Conservation (phyloP, 345 rosid genomes). For the Barbarea vulgaris region DNA sequence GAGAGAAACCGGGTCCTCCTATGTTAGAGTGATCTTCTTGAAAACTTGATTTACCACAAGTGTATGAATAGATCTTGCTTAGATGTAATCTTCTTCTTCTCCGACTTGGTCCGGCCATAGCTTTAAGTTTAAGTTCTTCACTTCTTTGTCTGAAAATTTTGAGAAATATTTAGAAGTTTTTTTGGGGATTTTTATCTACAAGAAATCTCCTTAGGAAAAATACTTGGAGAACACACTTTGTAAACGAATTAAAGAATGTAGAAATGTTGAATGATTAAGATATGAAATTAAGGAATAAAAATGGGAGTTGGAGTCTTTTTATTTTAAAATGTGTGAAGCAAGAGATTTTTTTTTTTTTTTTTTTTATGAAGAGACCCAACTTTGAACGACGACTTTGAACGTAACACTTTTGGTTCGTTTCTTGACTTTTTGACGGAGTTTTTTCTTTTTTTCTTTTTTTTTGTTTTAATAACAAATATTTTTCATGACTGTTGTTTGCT, state of each 20-base stretch:
- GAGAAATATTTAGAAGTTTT: not conserved
- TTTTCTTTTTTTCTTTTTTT: not conserved
- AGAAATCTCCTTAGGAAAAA: not conserved
- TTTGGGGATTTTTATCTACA: not conserved
- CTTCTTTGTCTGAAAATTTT: constrained; percentile 27
- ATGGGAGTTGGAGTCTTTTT: constrained; percentile 23
- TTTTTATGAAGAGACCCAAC: constrained; percentile 27
- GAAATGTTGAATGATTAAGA: constrained; percentile 22
- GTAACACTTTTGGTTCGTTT: constrained; percentile 24
- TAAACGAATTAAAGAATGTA: constrained; percentile 33
- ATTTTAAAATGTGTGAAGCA: constrained; percentile 18
- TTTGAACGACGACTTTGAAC: constrained; percentile 45
- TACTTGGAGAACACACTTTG: constrained; percentile 37
- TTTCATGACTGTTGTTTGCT: constrained; percentile 15
- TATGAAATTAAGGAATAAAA: constrained; percentile 13
- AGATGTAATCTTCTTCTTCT: constrained; percentile 56
- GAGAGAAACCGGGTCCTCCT: constrained; percentile 85
- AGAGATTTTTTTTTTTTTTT: not conserved
- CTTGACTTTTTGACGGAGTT: constrained; percentile 25
- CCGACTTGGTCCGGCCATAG: constrained; percentile 56
- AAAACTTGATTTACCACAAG: constrained; percentile 65
- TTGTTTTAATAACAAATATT: not conserved
- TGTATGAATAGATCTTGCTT: constrained; percentile 80
- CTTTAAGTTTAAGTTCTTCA: constrained; percentile 4
- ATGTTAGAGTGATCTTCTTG: constrained; percentile 76